Percentiles rank a stretch among this genome's conserved stretches.
phyloP scores from a whole-genome alignment of 192 early-diverging fungal genomes.

The Backusella parvicylindrica region DNA sequence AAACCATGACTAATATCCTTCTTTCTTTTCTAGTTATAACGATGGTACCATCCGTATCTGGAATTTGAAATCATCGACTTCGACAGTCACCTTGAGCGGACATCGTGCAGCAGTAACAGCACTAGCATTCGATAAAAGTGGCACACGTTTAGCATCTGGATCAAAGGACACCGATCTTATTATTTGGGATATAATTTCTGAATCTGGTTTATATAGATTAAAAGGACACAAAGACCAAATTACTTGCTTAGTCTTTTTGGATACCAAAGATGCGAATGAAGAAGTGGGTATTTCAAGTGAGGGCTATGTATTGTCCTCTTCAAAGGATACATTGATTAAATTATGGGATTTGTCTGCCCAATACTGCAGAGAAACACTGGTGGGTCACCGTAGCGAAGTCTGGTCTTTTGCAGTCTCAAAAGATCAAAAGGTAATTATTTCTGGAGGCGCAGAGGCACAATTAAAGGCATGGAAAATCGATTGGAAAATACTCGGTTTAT shows the following conservation, averaged over 20 bases:
- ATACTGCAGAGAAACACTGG: slow-evolving; percentile 92
- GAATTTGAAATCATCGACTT: slow-evolving; percentile 52
- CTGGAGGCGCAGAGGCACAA: slow-evolving; percentile 81
- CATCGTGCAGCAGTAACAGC: slow-evolving; percentile 86
- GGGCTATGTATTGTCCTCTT: slow-evolving; percentile 80
- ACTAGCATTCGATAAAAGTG: slow-evolving; percentile 75
- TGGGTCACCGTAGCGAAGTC: slow-evolving; percentile 90
- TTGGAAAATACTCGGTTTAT: slow-evolving; percentile 44
- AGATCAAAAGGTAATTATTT: slow-evolving; percentile 68
- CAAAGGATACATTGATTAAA: slow-evolving; percentile 95
- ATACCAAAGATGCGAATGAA: slow-evolving; percentile 11
- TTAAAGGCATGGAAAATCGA: slow-evolving; percentile 90
- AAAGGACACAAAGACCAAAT: slow-evolving; percentile 96
- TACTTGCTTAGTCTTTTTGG: slow-evolving; percentile 69
- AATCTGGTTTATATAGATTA: slow-evolving; percentile 83
- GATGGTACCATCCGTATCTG: slow-evolving; percentile 94
- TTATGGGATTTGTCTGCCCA: slow-evolving; percentile 94
- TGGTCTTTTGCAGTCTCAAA: slow-evolving; percentile 79
- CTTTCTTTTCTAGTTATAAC: slow-evolving; percentile 51
- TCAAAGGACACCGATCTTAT: slow-evolving; percentile 92
- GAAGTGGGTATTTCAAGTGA: slow-evolving; percentile 46
- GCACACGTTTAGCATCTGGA: slow-evolving; percentile 85
- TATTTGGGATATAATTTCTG: slow-evolving; percentile 92
- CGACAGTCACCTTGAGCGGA: slow-evolving; percentile 81
- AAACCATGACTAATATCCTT: not conserved